phyloP scores from a whole-genome alignment of 306 rosid species.

The Abrus pulchellus region DNA sequence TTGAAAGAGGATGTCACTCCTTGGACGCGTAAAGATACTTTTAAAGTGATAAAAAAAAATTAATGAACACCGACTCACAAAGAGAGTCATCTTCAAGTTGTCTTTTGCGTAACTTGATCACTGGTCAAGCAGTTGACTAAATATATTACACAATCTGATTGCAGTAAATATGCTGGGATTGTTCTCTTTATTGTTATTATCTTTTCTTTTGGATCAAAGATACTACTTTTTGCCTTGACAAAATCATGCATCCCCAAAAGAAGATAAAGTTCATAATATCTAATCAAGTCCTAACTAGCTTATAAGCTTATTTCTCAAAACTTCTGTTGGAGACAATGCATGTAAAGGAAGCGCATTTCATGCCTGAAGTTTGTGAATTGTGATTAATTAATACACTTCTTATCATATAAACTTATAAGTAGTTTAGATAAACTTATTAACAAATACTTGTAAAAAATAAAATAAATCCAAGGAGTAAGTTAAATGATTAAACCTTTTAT shows the following conservation, averaged over 20 bases:
- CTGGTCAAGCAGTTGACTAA: not conserved
- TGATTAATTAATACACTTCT: not conserved
- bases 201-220: not conserved
- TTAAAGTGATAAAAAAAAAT: not conserved
- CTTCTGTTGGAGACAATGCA: slow-evolving; percentile 22
- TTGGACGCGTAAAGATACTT: slow-evolving; percentile 29
- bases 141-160: not conserved
- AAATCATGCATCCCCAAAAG: slow-evolving; percentile 15
- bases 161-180: not conserved
- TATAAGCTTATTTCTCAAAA: not conserved
- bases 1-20: slow-evolving; percentile 44
- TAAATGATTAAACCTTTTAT: no score
- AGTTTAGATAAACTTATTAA: no score
- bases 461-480: no score
- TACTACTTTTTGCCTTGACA: not conserved
- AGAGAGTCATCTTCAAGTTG: slow-evolving; percentile 41
- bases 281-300: not conserved
- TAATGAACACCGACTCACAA: not conserved
- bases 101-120: slow-evolving; percentile 11
- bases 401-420: not conserved
- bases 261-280: not conserved
- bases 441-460: no score
- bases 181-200: not conserved
- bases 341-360: slow-evolving; percentile 27
- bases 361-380: not conserved